These are phyloP conservation scores for Parachlorella kessleri DNA, from an alignment of 139 green algal genomes.

Conservation along the genomic window DNA sequence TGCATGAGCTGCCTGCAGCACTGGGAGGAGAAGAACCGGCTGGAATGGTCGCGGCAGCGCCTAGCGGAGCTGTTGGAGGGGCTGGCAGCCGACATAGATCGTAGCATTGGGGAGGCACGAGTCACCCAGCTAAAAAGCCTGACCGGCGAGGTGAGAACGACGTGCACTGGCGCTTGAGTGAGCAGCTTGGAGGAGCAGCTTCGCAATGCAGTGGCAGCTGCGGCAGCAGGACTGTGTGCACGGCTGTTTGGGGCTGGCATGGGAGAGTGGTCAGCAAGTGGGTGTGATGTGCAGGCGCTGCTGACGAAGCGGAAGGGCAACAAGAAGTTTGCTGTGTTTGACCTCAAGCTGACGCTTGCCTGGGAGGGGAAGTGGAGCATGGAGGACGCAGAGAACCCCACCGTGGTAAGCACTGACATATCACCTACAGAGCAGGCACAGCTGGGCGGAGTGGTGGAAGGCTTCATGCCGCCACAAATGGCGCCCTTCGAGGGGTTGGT, in stretches of 20 bases:
- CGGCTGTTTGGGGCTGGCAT: no score
- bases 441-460: no score
- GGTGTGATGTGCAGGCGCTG: constrained; percentile 50
- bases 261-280: no score
- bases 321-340: constrained; percentile 82
- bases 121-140: constrained; percentile 15
- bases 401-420: constrained; percentile 26
- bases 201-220: no score
- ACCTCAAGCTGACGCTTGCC: constrained; percentile 61
- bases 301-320: constrained; percentile 77
- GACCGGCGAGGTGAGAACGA: constrained; percentile 28
- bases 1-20: no score
- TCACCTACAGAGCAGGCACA: no score
- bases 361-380: constrained; percentile 54
- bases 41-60: constrained; percentile 58
- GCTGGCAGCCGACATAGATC: background rate
- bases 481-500: no score
- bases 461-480: no score
- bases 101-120: background rate
- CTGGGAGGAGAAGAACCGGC: constrained; percentile 62
- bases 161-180: no score
- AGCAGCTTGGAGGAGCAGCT: no score
- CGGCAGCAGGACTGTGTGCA: no score
- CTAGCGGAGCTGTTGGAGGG: constrained; percentile 61
- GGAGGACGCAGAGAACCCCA: constrained; percentile 11